These are phyloP conservation scores for Hansfordia pulvinata DNA, from an alignment of 2,329 filamentous ascomycete genomes.

Conservation along the genomic window DNA sequence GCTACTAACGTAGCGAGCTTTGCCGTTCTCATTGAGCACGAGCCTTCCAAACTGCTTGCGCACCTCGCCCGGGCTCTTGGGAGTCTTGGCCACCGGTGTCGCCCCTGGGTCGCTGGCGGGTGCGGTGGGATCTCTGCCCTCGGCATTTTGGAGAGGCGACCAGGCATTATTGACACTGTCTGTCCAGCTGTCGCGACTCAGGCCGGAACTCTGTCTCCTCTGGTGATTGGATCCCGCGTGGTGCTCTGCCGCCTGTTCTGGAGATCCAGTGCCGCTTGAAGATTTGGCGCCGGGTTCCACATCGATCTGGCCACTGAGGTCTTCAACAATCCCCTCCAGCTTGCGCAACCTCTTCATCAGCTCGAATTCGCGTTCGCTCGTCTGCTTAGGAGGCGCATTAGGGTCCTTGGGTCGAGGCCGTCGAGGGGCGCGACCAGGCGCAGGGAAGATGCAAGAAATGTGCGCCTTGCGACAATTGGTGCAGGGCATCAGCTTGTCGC, in stretches of 20 bases:
- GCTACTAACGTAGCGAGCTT: slow-evolving; percentile 61
- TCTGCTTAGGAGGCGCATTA: slow-evolving; percentile 44
- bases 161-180: too few relatives aligned
- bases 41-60: slow-evolving; percentile 51
- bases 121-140: too few relatives aligned
- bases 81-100: background rate
- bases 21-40: slow-evolving; percentile 55
- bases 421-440: slow-evolving; percentile 58
- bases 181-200: too few relatives aligned
- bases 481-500: slow-evolving; percentile 66
- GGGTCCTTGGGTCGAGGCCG: slow-evolving; percentile 52
- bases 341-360: slow-evolving; percentile 59
- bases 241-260: slow-evolving; percentile 20
- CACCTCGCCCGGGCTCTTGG: slow-evolving; percentile 6
- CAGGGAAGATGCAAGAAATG: slow-evolving; percentile 62
- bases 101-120: slow-evolving; percentile 6
- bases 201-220: slow-evolving; percentile 6
- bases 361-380: slow-evolving; percentile 51
- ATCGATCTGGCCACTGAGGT: slow-evolving; percentile 51
- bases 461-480: slow-evolving; percentile 59
- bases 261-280: slow-evolving; percentile 20
- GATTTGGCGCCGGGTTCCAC: slow-evolving; percentile 29
- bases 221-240: slow-evolving; percentile 5
- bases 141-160: too few relatives aligned
- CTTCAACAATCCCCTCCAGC: slow-evolving; percentile 65